Evolutionary conservation across 2,329 filamentous ascomycete species (phyloP).

Genomic region (Chaetothyriales sp.): DNA sequence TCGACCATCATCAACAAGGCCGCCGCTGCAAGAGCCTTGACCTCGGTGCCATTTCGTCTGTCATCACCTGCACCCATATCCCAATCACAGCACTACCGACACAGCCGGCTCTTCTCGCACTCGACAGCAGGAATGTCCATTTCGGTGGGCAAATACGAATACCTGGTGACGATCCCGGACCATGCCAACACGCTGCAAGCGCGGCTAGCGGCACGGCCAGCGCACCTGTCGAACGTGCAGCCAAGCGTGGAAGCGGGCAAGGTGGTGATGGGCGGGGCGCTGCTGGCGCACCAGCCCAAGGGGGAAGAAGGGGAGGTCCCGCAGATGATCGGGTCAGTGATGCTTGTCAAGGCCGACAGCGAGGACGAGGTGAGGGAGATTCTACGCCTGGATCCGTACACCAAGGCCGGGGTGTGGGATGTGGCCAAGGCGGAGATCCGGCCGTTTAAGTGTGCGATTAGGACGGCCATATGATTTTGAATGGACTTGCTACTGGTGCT

Average conservation of each 20-base stretch:
- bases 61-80: slow-evolving; percentile 11
- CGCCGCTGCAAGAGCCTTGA: too few relatives aligned
- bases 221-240: slow-evolving; percentile 12
- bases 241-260: slow-evolving; percentile 11
- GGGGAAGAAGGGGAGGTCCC: slow-evolving; percentile 43
- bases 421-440: slow-evolving; percentile 43
- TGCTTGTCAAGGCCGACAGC: slow-evolving; percentile 53
- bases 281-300: slow-evolving; percentile 49
- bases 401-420: slow-evolving; percentile 65
- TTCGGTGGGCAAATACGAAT: slow-evolving; percentile 39
- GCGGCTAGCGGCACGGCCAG: slow-evolving; percentile 18
- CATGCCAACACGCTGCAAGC: slow-evolving; percentile 47
- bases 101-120: neutral
- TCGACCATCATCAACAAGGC: too few relatives aligned
- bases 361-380: slow-evolving; percentile 55
- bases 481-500: neutral
- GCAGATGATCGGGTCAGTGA: slow-evolving; percentile 55
- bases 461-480: slow-evolving; percentile 10
- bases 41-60: too few relatives aligned
- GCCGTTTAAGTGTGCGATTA: slow-evolving; percentile 16
- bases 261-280: slow-evolving; percentile 40
- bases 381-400: slow-evolving; percentile 61
- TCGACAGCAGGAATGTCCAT: neutral
- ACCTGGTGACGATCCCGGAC: slow-evolving; percentile 57
- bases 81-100: neutral